Percentiles rank a stretch among this genome's conserved stretches.
Conservation (phyloP, 352 stramenopile species). For the Salisapilia sapeloensis region DNA sequence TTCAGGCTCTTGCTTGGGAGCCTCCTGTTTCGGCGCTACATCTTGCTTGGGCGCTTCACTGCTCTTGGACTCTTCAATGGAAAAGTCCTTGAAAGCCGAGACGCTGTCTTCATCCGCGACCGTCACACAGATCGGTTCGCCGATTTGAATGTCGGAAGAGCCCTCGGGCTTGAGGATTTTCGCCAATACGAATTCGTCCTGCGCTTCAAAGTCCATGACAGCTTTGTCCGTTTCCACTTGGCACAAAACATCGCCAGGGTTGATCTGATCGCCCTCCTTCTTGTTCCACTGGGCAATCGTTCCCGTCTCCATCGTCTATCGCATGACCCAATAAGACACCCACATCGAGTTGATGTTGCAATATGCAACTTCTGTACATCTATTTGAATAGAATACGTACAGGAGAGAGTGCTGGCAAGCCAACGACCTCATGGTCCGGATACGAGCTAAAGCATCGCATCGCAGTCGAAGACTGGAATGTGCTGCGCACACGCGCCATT, state of each 20-base stretch:
- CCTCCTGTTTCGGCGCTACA: conserved; percentile 7
- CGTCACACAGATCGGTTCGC: conserved; percentile 52
- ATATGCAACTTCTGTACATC: neutral
- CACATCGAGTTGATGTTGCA: neutral
- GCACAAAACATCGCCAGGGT: conserved; percentile 85
- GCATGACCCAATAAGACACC: neutral
- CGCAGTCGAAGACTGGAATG: no score
- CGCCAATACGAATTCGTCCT: conserved; percentile 89
- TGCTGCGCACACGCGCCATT: no score
- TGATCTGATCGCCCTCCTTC: conserved; percentile 82
- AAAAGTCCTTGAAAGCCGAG: conserved; percentile 35
- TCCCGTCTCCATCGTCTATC: conserved; percentile 89
- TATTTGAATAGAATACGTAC: conserved; percentile 9
- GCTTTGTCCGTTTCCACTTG: conserved; percentile 98
- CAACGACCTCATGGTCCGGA: conserved; percentile 62
- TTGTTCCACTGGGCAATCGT: conserved; percentile 91
- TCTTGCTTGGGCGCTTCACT: conserved; percentile 8
- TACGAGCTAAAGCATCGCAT: conserved; percentile 2
- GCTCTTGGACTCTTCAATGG: conserved; percentile 12
- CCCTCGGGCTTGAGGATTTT: conserved; percentile 89
- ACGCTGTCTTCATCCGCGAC: conserved; percentile 35
- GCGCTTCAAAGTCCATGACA: conserved; percentile 94
- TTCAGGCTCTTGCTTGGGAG: conserved; percentile 9
- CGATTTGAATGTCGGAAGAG: conserved; percentile 71
- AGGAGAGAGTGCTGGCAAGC: conserved; percentile 49